Evolutionary conservation across 257 asterid species (phyloP).

Genomic region (Ilex aquifolium): DNA sequence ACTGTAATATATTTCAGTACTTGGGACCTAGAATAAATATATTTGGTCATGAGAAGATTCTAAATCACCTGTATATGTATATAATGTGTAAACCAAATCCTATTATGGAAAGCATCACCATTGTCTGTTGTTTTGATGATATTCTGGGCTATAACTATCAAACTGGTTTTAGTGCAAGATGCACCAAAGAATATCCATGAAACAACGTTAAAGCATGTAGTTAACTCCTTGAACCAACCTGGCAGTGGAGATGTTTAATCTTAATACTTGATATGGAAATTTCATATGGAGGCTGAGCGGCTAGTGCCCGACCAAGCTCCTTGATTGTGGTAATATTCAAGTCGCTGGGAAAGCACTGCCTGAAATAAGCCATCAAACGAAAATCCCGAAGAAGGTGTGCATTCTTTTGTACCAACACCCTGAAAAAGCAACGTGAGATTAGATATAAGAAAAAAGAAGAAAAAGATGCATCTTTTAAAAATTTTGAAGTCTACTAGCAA

Average conservation of each 20-base stretch:
- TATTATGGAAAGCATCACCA: too few species aligned
- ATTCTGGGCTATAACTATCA: too few species aligned
- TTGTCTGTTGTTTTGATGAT: too few species aligned
- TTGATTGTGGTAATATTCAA: slow-evolving; percentile 47
- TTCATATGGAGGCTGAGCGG: slow-evolving; percentile 79
- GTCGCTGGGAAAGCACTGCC: slow-evolving; percentile 79
- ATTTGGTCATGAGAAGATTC: slow-evolving; percentile 7
- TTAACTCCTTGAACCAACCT: slow-evolving; percentile 36
- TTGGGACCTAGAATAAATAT: slow-evolving; percentile 52
- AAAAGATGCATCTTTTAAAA: slow-evolving; percentile 3
- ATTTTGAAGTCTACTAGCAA: background rate
- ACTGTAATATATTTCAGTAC: slow-evolving; percentile 62
- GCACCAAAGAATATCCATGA: too few species aligned
- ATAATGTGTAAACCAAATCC: too few species aligned
- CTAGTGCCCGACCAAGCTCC: slow-evolving; percentile 80
- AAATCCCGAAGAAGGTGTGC: slow-evolving; percentile 62
- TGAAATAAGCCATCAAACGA: slow-evolving; percentile 78
- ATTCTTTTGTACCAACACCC: slow-evolving; percentile 62
- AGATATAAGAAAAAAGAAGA: slow-evolving; percentile 7
- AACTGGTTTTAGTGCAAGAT: too few species aligned
- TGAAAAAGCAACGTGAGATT: slow-evolving; percentile 19
- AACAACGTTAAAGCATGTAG: too few species aligned
- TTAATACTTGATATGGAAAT: slow-evolving; percentile 54
- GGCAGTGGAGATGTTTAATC: slow-evolving; percentile 73
- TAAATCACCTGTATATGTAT: too few species aligned